A percentile compares a stretch with the other conserved stretches of the same genome.
These are phyloP conservation scores for Tubosaeta sp. DNA, from an alignment of 768 basidiomycete genomes.

Conservation along the genomic window DNA sequence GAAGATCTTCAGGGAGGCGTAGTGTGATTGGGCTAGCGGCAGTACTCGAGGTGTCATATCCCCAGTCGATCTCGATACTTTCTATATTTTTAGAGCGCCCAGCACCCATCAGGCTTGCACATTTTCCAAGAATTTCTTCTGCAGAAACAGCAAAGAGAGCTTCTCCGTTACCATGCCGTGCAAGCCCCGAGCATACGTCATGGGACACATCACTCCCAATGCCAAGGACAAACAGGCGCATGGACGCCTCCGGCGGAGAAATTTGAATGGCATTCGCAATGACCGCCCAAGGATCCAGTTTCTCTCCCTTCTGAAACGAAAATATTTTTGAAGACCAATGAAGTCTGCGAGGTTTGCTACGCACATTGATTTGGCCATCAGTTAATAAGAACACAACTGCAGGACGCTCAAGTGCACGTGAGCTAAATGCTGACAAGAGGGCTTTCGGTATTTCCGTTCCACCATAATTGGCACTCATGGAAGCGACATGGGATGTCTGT, in stretches of 20 bases:
- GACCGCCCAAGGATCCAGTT: slow-evolving; percentile 14
- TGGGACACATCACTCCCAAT: slow-evolving; percentile 50
- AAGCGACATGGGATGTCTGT: slow-evolving; percentile 38
- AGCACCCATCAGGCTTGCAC: slow-evolving; percentile 46
- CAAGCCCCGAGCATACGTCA: slow-evolving; percentile 51
- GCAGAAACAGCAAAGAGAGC: slow-evolving; percentile 42
- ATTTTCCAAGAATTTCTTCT: slow-evolving; percentile 47
- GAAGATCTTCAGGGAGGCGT: slow-evolving; percentile 6
- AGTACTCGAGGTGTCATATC: slow-evolving; percentile 8
- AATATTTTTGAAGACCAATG: background rate
- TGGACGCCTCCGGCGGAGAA: slow-evolving; percentile 27
- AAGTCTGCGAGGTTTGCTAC: background rate
- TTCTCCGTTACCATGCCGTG: slow-evolving; percentile 48
- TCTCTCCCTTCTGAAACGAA: slow-evolving; percentile 9
- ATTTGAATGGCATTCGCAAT: slow-evolving; percentile 30
- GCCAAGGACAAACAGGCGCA: slow-evolving; percentile 56
- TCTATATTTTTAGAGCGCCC: slow-evolving; percentile 45
- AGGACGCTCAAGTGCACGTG: slow-evolving; percentile 33
- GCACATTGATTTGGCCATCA: slow-evolving; percentile 44
- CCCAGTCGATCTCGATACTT: slow-evolving; percentile 50
- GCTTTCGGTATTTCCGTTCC: slow-evolving; percentile 51
- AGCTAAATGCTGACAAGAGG: slow-evolving; percentile 35
- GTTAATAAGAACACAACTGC: slow-evolving; percentile 56
- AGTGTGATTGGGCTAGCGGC: slow-evolving; percentile 14
- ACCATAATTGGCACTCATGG: slow-evolving; percentile 41